Evolutionary conservation across 371 early-diverging fungal species (phyloP).

Genomic region (Sanchytrium tribonematis): DNA sequence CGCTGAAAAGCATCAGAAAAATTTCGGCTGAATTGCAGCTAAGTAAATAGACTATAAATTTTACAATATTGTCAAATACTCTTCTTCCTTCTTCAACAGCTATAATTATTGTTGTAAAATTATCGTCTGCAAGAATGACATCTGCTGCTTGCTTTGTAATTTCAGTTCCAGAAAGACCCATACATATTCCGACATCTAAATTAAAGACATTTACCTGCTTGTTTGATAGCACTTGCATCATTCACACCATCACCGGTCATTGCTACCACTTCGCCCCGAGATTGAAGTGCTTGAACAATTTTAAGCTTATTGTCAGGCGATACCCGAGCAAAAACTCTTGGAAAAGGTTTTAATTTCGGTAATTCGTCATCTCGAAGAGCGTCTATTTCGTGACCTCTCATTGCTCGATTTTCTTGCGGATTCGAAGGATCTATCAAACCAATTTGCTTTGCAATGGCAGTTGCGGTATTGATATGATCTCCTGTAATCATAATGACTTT

Average conservation of each 20-base stretch:
- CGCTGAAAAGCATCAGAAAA: constrained; percentile 7
- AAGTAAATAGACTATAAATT: constrained; percentile 62
- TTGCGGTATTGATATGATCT: constrained; percentile 53
- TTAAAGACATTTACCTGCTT: too few species aligned
- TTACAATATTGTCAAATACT: constrained; percentile 65
- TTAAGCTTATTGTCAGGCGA: constrained; percentile 78
- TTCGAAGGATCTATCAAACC: constrained; percentile 41
- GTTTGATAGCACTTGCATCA: constrained; percentile 71
- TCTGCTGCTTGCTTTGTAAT: constrained; percentile 72
- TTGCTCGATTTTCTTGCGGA: constrained; percentile 13
- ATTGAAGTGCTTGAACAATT: constrained; percentile 65
- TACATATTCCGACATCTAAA: constrained; percentile 74
- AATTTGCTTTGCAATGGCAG: constrained; percentile 69
- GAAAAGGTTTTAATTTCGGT: constrained; percentile 34
- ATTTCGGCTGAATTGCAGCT: constrained; percentile 46
- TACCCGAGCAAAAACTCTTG: constrained; percentile 68
- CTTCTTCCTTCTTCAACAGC: constrained; percentile 56
- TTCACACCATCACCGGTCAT: constrained; percentile 80
- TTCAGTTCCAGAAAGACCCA: constrained; percentile 68
- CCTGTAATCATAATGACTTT: constrained; percentile 68
- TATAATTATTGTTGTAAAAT: constrained; percentile 53
- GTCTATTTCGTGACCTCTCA: constrained; percentile 3
- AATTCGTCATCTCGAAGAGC: constrained; percentile 11
- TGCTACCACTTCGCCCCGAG: constrained; percentile 42
- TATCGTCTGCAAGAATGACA: constrained; percentile 59